Percentiles rank a stretch among this genome's conserved stretches.
These are phyloP conservation scores for Cucurbita pepo DNA, from an alignment of 306 rosid genomes.

Conservation along the genomic window DNA sequence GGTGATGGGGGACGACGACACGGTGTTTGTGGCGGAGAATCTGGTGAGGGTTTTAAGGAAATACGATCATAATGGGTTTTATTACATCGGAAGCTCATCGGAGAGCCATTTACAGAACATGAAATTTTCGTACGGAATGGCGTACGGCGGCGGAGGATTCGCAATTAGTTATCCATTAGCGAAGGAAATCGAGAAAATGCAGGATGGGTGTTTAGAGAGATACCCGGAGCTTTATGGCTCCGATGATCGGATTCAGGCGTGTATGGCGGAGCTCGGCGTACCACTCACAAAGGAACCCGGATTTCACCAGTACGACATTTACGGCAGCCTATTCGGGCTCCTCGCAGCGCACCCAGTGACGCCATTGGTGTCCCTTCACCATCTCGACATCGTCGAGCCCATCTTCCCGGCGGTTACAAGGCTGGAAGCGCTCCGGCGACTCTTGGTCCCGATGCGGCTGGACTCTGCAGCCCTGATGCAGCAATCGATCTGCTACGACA, in stretches of 20 bases:
- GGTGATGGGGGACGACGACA: constrained; percentile 98
- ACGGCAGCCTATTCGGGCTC: constrained; percentile 86
- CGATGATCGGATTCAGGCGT: constrained; percentile 92
- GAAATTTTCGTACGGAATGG: constrained; percentile 77
- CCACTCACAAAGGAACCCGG: constrained; percentile 94
- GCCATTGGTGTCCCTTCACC: constrained; percentile 86
- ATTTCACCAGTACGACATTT: constrained; percentile 95
- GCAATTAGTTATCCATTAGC: constrained; percentile 78
- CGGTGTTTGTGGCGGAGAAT: constrained; percentile 75
- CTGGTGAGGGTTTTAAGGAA: constrained; percentile 43
- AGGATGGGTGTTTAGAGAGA: constrained; percentile 67
- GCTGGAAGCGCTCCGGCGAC: constrained; percentile 54
- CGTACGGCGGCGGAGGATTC: constrained; percentile 92
- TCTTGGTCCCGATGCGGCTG: constrained; percentile 46
- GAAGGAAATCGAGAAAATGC: constrained; percentile 44
- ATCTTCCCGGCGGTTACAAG: constrained; percentile 67
- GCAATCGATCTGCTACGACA: constrained; percentile 82
- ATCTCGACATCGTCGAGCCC: constrained; percentile 94
- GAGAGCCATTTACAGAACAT: constrained; percentile 93
- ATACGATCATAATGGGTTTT: constrained; percentile 60
- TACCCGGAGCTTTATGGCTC: constrained; percentile 82
- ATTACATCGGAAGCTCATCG: constrained; percentile 76
- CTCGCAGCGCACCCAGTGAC: constrained; percentile 92
- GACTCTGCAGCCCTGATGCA: constrained; percentile 91
- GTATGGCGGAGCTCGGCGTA: constrained; percentile 98